phyloP scores from a whole-genome alignment of 108 stramenopile genomes.

The Nitzschia palea region DNA sequence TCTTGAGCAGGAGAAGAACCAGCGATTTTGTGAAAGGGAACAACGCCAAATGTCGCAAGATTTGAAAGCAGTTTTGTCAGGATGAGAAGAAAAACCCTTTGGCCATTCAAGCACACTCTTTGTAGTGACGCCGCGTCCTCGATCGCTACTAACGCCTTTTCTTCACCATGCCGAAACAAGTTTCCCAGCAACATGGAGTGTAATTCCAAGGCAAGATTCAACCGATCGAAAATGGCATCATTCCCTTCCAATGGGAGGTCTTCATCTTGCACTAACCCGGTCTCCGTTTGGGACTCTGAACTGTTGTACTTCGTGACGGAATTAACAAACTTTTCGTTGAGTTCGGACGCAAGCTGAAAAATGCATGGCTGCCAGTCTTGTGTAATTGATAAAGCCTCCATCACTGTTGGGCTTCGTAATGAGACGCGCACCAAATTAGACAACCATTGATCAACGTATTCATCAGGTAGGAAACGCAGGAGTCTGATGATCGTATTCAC shows the following conservation, averaged over 20 bases:
- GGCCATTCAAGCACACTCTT: slow-evolving; percentile 70
- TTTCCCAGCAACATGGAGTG: slow-evolving; percentile 75
- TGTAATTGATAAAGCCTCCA: slow-evolving; percentile 21
- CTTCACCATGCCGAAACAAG: slow-evolving; percentile 67
- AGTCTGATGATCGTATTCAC: slow-evolving; percentile 64
- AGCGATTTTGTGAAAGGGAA: slow-evolving; percentile 39
- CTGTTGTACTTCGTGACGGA: background rate
- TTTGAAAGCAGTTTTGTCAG: slow-evolving; percentile 75
- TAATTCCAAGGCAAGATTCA: slow-evolving; percentile 74
- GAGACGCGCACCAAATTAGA: slow-evolving; percentile 51
- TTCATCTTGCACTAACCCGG: background rate
- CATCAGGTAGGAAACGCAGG: slow-evolving; percentile 64
- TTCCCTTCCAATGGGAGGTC: background rate
- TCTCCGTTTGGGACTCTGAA: background rate
- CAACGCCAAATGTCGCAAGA: slow-evolving; percentile 61
- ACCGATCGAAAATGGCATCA: slow-evolving; percentile 7
- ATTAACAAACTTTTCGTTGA: slow-evolving; percentile 45
- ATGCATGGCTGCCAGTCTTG: slow-evolving; percentile 80
- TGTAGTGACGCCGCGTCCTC: slow-evolving; percentile 81
- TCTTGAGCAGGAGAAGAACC: slow-evolving; percentile 13
- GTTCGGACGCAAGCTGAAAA: slow-evolving; percentile 76
- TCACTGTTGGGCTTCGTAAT: background rate
- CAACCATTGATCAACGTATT: slow-evolving; percentile 66
- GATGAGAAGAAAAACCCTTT: slow-evolving; percentile 67
- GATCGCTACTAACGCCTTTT: slow-evolving; percentile 63